These are phyloP conservation scores for Magnolia officinalis DNA, from an alignment of 164 flowering plant genomes.

Conservation along the genomic window DNA sequence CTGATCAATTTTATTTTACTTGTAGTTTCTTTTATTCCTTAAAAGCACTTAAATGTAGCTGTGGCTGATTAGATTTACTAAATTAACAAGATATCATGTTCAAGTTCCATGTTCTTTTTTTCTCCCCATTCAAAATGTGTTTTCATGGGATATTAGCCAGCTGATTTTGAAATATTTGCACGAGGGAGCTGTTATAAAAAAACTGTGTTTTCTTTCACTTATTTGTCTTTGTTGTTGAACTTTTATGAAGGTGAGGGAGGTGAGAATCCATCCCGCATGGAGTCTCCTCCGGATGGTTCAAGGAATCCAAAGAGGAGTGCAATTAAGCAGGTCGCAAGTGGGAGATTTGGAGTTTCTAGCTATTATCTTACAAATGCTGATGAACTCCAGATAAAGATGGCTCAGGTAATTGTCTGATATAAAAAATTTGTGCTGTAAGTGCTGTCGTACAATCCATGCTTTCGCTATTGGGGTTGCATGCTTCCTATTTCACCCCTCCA, in stretches of 20 bases:
- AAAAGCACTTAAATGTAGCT: not conserved
- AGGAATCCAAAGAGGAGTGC: constrained; percentile 94
- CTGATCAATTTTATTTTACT: not conserved
- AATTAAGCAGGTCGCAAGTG: constrained; percentile 99
- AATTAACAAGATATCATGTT: too few relatives aligned
- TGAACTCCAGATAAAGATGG: constrained; percentile 98
- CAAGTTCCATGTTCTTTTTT: not conserved
- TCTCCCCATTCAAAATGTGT: too few relatives aligned
- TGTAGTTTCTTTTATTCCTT: not conserved
- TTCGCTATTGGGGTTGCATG: not conserved
- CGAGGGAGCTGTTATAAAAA: not conserved
- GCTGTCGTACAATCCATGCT: not conserved
- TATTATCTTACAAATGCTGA: constrained; percentile 98
- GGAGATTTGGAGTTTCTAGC: constrained; percentile 98
- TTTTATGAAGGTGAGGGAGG: constrained; percentile 91
- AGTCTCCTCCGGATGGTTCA: constrained; percentile 89
- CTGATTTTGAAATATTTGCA: not conserved
- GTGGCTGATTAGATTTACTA: too few relatives aligned
- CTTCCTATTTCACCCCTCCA: constrained; percentile 20
- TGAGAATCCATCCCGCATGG: constrained; percentile 95
- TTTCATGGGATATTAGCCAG: not conserved
- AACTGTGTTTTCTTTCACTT: not conserved
- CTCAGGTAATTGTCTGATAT: constrained; percentile 63
- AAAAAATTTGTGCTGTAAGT: not conserved
- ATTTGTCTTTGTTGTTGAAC: constrained; percentile 4